Evolutionary conservation across 108 stramenopile species (phyloP), one percentile per base, ranked within the genome.

Genomic region (Fistulifera pelliculosa): DNA sequence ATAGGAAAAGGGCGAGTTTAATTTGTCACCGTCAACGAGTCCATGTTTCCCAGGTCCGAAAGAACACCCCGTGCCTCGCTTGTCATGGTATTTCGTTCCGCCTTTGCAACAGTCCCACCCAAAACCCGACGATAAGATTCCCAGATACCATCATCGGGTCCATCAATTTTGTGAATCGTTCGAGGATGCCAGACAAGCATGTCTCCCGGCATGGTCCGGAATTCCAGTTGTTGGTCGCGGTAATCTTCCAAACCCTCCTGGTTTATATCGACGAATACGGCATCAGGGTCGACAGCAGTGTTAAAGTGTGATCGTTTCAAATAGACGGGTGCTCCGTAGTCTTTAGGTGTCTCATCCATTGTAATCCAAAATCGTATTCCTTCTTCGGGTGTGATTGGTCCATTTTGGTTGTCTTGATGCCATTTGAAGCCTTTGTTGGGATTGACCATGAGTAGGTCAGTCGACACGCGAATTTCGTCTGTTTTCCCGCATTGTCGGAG

Each of bases 391-490:
- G 73, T 74, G 51, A 94, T 90, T n/a, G 93, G 93, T 26, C 93
- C 93, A 48, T 94, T 94, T 66, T 94, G 93, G 65, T 94, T 94
- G 58, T 94, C 93, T 65, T 94, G 93, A 61, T 94, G 93, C 93
- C 93, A 94, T 52, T 94, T 94, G 79, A 94, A 94, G 31, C 93
- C 93, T 72, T 86, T 90, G 80, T 94, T 94, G 41, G 93, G 93
- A 66, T 94, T 94, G 38, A 94, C 93, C 93, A 94, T 94, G 51
- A 94, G 82, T 14, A 94, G 61, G 66, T 94, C 93, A 0, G 93
- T 94, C 12, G 81, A 80, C 10, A 94, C 66, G 18, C 93, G 83
- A 49, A 94, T 80, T 58, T 90, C 81, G 38, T 86, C 78, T 11
- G 86, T 88, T 19, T 77, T 62, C 12, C 93, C 93, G 54, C 78